Percentiles rank a stretch among this genome's conserved stretches.
These are phyloP conservation scores for Cynara cardunculus DNA, from an alignment of 129 eudicot genomes.

Conservation along the genomic window DNA sequence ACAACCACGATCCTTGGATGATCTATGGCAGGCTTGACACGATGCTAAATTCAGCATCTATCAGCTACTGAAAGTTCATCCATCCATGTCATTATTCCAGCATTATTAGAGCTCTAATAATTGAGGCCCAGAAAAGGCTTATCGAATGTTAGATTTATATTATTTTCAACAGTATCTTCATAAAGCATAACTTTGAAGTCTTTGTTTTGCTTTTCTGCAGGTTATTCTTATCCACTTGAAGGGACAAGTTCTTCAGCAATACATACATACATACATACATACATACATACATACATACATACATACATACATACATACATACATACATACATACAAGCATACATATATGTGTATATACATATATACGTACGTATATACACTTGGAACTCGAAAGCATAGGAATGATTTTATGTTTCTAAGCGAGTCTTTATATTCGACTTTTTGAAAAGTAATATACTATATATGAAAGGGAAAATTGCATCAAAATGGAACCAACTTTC, in stretches of 20 bases:
- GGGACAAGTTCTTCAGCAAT: neutral
- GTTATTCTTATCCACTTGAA: constrained; percentile 5
- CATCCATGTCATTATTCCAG: constrained; percentile 1
- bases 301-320: neutral
- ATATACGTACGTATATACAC: neutral
- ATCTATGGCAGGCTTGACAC: neutral
- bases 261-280: neutral
- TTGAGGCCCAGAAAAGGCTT: neutral
- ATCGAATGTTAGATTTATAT: neutral
- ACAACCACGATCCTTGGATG: neutral
- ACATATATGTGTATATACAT: too few species aligned
- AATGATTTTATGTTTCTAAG: too few species aligned
- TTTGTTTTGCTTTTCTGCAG: constrained; percentile 4
- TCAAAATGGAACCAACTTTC: too few species aligned
- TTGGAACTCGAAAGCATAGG: neutral
- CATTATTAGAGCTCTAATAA: neutral
- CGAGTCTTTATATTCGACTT: neutral
- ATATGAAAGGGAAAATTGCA: too few species aligned
- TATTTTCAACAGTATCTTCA: neutral
- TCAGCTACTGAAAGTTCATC: neutral
- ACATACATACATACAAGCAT: neutral
- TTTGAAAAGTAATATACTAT: neutral
- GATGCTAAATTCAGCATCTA: neutral
- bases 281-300: neutral
- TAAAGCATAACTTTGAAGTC: neutral